A percentile compares a stretch with the other conserved stretches of the same genome.
Evolutionary conservation across 768 basidiomycete genomes (phyloP).

Genomic region (Phanerodontia chrysosporium): DNA sequence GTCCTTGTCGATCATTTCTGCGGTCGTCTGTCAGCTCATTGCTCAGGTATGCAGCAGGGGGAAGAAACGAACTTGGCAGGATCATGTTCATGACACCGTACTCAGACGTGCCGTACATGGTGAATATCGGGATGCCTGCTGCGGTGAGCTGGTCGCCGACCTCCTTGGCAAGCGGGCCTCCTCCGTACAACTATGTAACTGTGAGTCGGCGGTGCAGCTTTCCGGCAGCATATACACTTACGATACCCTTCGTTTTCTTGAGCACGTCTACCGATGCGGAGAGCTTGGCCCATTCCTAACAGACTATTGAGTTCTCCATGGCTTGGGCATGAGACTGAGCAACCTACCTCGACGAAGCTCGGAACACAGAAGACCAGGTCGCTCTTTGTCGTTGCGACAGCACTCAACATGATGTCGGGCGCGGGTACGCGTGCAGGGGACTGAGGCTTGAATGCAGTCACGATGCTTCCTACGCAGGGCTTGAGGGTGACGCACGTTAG

Average conservation of each 20-base stretch:
- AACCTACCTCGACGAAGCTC: slow-evolving; percentile 19
- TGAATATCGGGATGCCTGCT: slow-evolving; percentile 7
- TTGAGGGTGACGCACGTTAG: not conserved
- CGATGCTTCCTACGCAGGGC: slow-evolving; percentile 17
- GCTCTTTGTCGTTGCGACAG: slow-evolving; percentile 14
- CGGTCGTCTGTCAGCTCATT: not conserved
- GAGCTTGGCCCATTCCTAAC: slow-evolving; percentile 25
- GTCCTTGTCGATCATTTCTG: slow-evolving; percentile 4
- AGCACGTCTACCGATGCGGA: slow-evolving; percentile 18
- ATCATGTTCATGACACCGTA: not conserved
- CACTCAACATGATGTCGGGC: slow-evolving; percentile 19
- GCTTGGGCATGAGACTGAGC: no score
- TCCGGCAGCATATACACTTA: not conserved
- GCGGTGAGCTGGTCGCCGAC: slow-evolving; percentile 11
- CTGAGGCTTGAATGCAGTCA: slow-evolving; percentile 22
- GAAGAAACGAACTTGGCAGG: slow-evolving; percentile 7
- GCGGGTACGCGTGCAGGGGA: slow-evolving; percentile 20
- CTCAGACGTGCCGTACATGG: slow-evolving; percentile 12
- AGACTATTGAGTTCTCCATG: not conserved
- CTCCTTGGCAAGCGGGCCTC: slow-evolving; percentile 14
- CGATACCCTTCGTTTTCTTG: slow-evolving; percentile 9
- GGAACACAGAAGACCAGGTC: slow-evolving; percentile 25
- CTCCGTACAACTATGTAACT: slow-evolving; percentile 13
- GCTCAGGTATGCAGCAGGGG: not conserved
- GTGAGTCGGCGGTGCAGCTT: not conserved